Evolutionary conservation across 2,329 filamentous ascomycete genomes (phyloP).

Genomic region (Aciculosporium take): DNA sequence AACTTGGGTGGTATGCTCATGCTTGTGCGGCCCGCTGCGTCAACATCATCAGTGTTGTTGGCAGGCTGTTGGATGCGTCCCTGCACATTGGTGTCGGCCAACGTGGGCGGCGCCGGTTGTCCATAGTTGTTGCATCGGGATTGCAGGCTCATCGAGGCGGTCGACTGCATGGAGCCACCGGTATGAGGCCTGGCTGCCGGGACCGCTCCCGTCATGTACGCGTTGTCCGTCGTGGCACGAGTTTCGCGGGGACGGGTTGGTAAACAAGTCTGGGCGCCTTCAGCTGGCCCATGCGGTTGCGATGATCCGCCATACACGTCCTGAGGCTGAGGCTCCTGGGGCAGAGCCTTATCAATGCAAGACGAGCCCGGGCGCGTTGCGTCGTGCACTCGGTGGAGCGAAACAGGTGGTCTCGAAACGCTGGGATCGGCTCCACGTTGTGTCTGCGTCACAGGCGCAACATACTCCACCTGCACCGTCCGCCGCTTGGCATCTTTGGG

Average conservation of each 20-base stretch:
- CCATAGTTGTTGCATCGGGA: conserved; percentile 57
- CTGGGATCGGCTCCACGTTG: conserved; percentile 42
- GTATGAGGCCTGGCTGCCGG: conserved; percentile 55
- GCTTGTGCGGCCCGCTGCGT: conserved; percentile 49
- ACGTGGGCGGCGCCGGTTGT: conserved; percentile 72
- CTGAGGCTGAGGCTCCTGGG: conserved; percentile 35
- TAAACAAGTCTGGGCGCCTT: conserved; percentile 27
- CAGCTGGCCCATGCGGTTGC: conserved; percentile 29
- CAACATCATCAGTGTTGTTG: conserved; percentile 50
- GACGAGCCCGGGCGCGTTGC: conserved; percentile 18
- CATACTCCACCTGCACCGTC: conserved; percentile 96
- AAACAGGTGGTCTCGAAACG: conserved; percentile 14
- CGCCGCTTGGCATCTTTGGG: conserved; percentile 82
- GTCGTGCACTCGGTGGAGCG: conserved; percentile 28
- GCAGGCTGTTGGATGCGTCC: conserved; percentile 74
- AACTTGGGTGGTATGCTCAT: conserved; percentile 45
- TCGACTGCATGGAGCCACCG: conserved; percentile 63
- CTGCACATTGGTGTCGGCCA: conserved; percentile 78
- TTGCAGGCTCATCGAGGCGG: conserved; percentile 47
- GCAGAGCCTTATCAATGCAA: conserved; percentile 41
- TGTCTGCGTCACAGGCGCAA: conserved; percentile 78
- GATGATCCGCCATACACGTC: conserved; percentile 27
- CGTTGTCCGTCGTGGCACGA: conserved; percentile 25
- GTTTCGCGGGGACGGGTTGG: conserved; percentile 16
- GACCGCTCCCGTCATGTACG: conserved; percentile 29